A percentile compares a stretch with the other conserved stretches of the same genome.
phyloP scores from a whole-genome alignment of 768 basidiomycete species.

The Lactarius indigo region DNA sequence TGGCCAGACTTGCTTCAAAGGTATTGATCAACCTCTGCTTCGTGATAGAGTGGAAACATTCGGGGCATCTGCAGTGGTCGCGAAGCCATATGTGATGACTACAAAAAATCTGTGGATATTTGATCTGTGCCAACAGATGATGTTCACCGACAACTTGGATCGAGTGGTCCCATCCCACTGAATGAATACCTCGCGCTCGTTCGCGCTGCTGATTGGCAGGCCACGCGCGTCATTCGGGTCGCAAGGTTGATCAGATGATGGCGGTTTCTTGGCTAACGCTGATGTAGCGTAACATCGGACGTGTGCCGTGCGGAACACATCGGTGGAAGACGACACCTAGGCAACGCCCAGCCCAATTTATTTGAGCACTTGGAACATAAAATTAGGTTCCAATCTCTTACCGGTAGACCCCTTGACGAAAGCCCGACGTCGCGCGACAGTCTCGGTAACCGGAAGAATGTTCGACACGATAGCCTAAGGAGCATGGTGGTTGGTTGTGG shows the following conservation, averaged over 20 bases:
- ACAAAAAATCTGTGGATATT: constrained; percentile 4
- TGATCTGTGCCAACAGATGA: background rate
- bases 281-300: background rate
- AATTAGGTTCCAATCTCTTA: background rate
- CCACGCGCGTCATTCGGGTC: constrained; percentile 8
- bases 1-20: constrained; percentile 54
- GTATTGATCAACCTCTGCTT: constrained; percentile 90
- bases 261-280: background rate
- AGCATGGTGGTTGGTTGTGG: too few species aligned
- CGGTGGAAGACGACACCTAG: background rate
- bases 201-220: constrained; percentile 41
- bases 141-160: constrained; percentile 68
- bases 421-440: background rate
- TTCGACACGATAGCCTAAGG: background rate
- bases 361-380: background rate
- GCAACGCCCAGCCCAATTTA: background rate
- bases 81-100: constrained; percentile 91
- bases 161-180: constrained; percentile 70
- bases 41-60: constrained; percentile 83
- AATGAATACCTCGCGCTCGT: constrained; percentile 59
- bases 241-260: background rate
- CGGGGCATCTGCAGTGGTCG: constrained; percentile 87
- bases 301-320: background rate
- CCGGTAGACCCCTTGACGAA: background rate
- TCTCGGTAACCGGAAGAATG: background rate